Evolutionary conservation across 139 green algal species (phyloP).

Genomic region (Spirogloea muscicola): DNA sequence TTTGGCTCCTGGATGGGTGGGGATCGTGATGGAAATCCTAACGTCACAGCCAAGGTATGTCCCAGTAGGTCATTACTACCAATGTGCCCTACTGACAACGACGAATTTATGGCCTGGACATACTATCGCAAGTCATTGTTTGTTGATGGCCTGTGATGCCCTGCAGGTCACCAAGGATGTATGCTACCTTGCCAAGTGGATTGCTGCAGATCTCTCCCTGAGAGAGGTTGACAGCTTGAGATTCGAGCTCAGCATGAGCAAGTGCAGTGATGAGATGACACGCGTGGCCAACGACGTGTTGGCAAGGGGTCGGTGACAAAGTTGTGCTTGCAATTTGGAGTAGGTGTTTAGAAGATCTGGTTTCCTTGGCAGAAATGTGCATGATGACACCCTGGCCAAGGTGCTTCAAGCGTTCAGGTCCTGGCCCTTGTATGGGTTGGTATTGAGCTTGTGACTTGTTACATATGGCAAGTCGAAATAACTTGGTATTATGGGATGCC

Average conservation of each 20-base stretch:
- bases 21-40: slow-evolving; percentile 90
- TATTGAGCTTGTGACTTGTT: background rate
- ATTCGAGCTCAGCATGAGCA: slow-evolving; percentile 79
- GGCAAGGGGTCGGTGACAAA: slow-evolving; percentile 19
- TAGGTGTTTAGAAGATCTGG: background rate
- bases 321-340: background rate
- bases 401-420: background rate
- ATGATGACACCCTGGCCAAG: background rate
- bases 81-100: background rate
- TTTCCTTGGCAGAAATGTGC: too few species aligned
- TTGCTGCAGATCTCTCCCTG: slow-evolving; percentile 89
- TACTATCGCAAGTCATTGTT: background rate
- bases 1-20: slow-evolving; percentile 95
- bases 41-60: slow-evolving; percentile 71
- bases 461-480: background rate
- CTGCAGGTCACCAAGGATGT: slow-evolving; percentile 80
- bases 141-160: background rate
- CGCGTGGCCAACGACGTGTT: slow-evolving; percentile 11
- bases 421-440: background rate
- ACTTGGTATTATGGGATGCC: background rate
- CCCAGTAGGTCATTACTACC: background rate
- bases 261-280: slow-evolving; percentile 68
- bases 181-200: slow-evolving; percentile 79
- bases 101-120: background rate
- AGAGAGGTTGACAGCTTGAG: slow-evolving; percentile 71